phyloP scores from a whole-genome alignment of 148 eudicot species.

The Cornus controversa region DNA sequence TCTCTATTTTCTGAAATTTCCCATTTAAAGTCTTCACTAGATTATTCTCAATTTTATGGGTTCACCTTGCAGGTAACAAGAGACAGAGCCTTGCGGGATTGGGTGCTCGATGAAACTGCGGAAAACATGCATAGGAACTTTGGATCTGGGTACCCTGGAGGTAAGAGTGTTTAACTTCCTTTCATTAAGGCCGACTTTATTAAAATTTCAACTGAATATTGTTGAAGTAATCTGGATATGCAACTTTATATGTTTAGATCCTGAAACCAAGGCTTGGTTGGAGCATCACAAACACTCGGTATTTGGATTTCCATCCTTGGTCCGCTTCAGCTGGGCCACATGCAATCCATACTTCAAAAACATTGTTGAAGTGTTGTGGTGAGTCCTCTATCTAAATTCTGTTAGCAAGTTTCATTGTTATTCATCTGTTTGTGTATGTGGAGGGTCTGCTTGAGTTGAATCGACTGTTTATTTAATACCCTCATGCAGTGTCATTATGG shows the following conservation, averaged over 20 bases:
- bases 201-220: background rate
- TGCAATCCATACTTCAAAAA: slow-evolving; percentile 76
- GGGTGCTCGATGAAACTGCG: slow-evolving; percentile 87
- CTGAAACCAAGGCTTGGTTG: slow-evolving; percentile 86
- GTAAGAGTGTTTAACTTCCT: slow-evolving; percentile 29
- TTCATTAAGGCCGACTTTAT: slow-evolving; percentile 6
- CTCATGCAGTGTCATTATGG: background rate
- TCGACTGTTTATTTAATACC: background rate
- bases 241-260: slow-evolving; percentile 52
- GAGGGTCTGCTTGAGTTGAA: background rate
- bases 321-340: slow-evolving; percentile 98
- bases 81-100: slow-evolving; percentile 77
- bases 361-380: slow-evolving; percentile 75
- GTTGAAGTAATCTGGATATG: slow-evolving; percentile 1
- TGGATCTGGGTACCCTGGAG: slow-evolving; percentile 99
- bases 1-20: slow-evolving; percentile 6
- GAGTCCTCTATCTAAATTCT: slow-evolving; percentile 20
- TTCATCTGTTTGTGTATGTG: background rate
- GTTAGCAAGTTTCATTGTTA: background rate
- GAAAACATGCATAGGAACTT: slow-evolving; percentile 69
- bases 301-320: slow-evolving; percentile 94
- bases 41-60: slow-evolving; percentile 1
- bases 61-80: slow-evolving; percentile 70
- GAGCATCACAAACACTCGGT: slow-evolving; percentile 78
- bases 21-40: background rate